Evolutionary conservation across 441 rosid genomes (phyloP), one percentile per base, ranked within the genome.

Genomic region (Daphne laureola): DNA sequence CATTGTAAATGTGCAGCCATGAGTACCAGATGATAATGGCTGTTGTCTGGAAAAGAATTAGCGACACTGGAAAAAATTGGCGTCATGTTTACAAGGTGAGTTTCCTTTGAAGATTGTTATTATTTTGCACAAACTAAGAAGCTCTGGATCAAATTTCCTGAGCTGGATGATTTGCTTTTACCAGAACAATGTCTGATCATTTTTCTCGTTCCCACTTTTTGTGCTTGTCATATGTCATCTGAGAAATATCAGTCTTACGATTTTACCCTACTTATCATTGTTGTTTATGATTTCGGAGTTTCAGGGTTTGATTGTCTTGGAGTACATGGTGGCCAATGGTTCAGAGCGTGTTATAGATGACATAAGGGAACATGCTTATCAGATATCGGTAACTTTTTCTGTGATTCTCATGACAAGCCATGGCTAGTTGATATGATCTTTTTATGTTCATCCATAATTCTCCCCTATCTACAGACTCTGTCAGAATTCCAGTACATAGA

Each of bases 51-150:
- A 94, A 90, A 74, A 79, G 99, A 52, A 73, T 84, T 57, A 88
- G 78, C 49, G 99, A 94, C 62, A 90, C 90, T 27, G 98, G 99
- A 64, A 94, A 88, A 74, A 90, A 94, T 66, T 94, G 99, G 99
- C 88, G 96, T 45, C 99, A 94, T 78, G 99, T 94, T 62, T 90
- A 86, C 73, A 94, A 94, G 96, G 99, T 93, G 43, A 62, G 63
- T 14, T 59, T 58, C 6, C 50, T 45, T 64, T 51, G 7, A 51
- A 8, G 43, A 31, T 31, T 31, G 38, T 31, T 9, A 31, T 31
- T 31, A 5, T 9, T 5, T 9, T 31, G 38, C 38, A 31, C 38
- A 31, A 31, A 31, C 38, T 31, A 7, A 31, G 9, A 8, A 1
- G 11, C 38, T 9, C 38, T 9, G 11, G 9, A 5, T 7, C 38